phyloP scores from a whole-genome alignment of 2,329 filamentous ascomycete species.

The Myriangium duriaei region DNA sequence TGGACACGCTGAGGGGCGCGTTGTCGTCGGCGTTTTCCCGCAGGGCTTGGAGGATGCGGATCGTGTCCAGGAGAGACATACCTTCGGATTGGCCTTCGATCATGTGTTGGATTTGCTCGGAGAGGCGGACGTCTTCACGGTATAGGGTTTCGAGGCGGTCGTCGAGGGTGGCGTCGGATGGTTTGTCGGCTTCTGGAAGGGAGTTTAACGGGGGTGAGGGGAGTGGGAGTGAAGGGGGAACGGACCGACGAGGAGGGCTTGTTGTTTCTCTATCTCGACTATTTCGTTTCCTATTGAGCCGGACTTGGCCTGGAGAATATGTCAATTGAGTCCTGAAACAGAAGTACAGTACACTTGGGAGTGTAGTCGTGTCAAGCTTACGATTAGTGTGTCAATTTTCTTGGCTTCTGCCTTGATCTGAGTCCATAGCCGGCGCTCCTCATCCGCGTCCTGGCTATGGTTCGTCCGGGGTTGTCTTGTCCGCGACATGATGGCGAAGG shows the following conservation, averaged over 20 bases:
- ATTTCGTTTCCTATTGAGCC: constrained; percentile 24
- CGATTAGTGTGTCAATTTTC: constrained; percentile 34
- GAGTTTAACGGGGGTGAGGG: constrained; percentile 6
- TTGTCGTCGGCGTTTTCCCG: constrained; percentile 33
- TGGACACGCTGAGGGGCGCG: constrained; percentile 3
- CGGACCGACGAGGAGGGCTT: constrained; percentile 19
- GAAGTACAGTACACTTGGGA: neutral
- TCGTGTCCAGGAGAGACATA: constrained; percentile 30
- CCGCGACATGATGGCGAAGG: constrained; percentile 32
- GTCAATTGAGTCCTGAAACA: neutral
- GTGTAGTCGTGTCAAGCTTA: no score
- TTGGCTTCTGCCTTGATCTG: constrained; percentile 34
- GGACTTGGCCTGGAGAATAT: constrained; percentile 14
- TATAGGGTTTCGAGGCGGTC: constrained; percentile 33
- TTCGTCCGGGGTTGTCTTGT: constrained; percentile 32
- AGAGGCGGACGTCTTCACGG: constrained; percentile 36
- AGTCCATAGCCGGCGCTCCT: constrained; percentile 38
- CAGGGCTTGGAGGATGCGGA: constrained; percentile 36
- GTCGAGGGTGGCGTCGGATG: constrained; percentile 27
- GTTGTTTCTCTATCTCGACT: constrained; percentile 23
- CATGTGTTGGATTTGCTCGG: constrained; percentile 32
- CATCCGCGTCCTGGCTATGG: constrained; percentile 38
- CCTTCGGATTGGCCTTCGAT: constrained; percentile 31
- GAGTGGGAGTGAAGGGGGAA: neutral
- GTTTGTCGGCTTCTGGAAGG: constrained; percentile 16